Evolutionary conservation across 257 asterid genomes (phyloP).

Genomic region (Nicotiana otophora): DNA sequence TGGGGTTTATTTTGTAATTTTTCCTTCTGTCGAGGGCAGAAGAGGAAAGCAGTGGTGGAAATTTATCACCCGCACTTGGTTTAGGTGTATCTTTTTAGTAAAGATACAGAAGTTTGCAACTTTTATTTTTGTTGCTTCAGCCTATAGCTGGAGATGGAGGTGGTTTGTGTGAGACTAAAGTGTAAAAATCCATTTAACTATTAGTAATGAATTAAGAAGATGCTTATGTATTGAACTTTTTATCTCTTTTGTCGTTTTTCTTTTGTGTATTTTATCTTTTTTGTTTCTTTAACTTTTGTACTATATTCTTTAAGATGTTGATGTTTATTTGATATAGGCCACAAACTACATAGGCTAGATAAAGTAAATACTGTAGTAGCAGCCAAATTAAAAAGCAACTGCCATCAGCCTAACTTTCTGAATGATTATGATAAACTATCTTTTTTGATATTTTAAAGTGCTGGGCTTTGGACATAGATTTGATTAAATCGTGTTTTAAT

Average conservation of each 20-base stretch:
- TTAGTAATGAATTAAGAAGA: constrained; percentile 25
- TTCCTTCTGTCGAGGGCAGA: constrained; percentile 10
- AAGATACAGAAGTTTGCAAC: neutral
- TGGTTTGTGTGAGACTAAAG: constrained; percentile 17
- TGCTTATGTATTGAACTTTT: constrained; percentile 10
- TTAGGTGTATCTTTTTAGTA: neutral
- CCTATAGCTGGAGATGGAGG: constrained; percentile 7
- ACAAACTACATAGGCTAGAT: neutral
- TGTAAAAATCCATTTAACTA: constrained; percentile 28
- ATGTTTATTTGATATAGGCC: neutral
- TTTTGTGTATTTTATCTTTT: neutral
- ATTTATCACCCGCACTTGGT: constrained; percentile 43
- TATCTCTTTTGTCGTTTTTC: neutral
- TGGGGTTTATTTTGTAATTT: neutral
- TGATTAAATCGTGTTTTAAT: no score
- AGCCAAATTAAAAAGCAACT: neutral
- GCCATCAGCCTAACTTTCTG: neutral
- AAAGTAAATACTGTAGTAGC: neutral
- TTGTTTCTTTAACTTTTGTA: neutral
- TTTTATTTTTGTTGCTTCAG: constrained; percentile 8
- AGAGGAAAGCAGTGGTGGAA: constrained; percentile 30
- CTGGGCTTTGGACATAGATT: no score
- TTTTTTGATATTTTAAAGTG: neutral
- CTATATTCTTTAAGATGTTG: no score
- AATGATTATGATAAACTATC: neutral